A percentile compares a stretch with the other conserved stretches of the same genome.
These are phyloP conservation scores for Pyrenula massariospora DNA, from an alignment of 495 filamentous ascomycete species.

Conservation along the genomic window DNA sequence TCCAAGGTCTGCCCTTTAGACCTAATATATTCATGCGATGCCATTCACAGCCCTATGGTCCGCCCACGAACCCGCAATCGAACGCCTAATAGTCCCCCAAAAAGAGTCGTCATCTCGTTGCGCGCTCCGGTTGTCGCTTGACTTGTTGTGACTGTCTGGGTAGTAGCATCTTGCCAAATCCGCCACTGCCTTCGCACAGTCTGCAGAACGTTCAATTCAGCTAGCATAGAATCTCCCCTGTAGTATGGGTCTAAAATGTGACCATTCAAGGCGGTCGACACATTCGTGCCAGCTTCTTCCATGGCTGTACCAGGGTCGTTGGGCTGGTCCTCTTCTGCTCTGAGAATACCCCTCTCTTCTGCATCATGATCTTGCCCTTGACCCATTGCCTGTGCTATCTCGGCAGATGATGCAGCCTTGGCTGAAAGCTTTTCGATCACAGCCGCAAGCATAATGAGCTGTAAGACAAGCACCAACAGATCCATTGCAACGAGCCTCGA, in stretches of 20 bases:
- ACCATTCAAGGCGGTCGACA: not conserved
- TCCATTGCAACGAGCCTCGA: conserved; percentile 54
- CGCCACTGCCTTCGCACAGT: conserved; percentile 41
- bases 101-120: not conserved
- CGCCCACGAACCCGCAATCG: not conserved
- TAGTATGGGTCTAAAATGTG: conserved; percentile 7
- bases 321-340: conserved; percentile 8
- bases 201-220: conserved; percentile 45
- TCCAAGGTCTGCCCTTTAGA: not conserved
- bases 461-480: conserved; percentile 48
- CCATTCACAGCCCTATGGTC: not conserved
- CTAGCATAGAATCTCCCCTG: conserved; percentile 49
- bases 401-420: conserved; percentile 13
- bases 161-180: not conserved
- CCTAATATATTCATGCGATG: not conserved
- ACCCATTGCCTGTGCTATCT: conserved; percentile 2
- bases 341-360: conserved; percentile 66
- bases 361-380: conserved; percentile 59
- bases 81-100: not conserved
- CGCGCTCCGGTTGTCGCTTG: not conserved
- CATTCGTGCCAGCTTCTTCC: not conserved
- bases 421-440: conserved; percentile 54
- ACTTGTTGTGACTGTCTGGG: not conserved
- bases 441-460: conserved; percentile 64
- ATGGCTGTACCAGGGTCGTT: not conserved